Base-by-base conservation (phyloP, 2,329 filamentous ascomycete species). In the Pseudocercospora fijiensis region DNA sequence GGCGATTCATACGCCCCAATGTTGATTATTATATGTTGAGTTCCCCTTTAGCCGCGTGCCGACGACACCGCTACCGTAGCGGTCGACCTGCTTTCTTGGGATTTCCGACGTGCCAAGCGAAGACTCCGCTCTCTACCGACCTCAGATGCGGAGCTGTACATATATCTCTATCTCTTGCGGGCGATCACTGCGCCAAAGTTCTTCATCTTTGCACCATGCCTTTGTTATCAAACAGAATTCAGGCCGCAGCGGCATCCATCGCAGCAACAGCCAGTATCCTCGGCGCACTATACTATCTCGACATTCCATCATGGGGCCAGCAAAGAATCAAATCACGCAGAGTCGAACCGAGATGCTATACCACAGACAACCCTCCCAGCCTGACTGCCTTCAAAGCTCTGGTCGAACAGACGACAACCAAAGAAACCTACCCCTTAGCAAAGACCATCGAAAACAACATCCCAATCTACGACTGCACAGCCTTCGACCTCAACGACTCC, bases 401-500 rank as follows among this genome's bases (percentile, higher is more conserved):
- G 45, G 69, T 68, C 1, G 64, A 67, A 45, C 69, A 70, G 47
- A 26, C 37, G 1, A 68, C 71, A 3, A 58, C 65, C 1, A 62
- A 52, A 30, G 62, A 57, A 13, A 70, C 67, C n/a, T 87, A 86
- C 62, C 83, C 84, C 0, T 77, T 85, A 0, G 80, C 83, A 0
- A 70, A 70, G 6, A 65, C 73, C 3, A 75, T 86, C 24, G 60
- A 78, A 22, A 74, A 79, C 43, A 86, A 86, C 66, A 77, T 88
- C 3, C 85, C 85, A 0, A 80, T 87, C 64, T 88, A 88, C 74
- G 74, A 83, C 33, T 76, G 85, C 5, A 68, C 74, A 0, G 65
- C 70, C 2, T 78, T 79, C 62, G 72, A 79, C 3, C 69, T 76
- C 2, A 63, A 76, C 0, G 73, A 77, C 26, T 11, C 69, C 6